Percentiles rank a stretch among this genome's conserved stretches.
phyloP scores from a whole-genome alignment of 2,329 filamentous ascomycete species.

The Fusarium nodosum region DNA sequence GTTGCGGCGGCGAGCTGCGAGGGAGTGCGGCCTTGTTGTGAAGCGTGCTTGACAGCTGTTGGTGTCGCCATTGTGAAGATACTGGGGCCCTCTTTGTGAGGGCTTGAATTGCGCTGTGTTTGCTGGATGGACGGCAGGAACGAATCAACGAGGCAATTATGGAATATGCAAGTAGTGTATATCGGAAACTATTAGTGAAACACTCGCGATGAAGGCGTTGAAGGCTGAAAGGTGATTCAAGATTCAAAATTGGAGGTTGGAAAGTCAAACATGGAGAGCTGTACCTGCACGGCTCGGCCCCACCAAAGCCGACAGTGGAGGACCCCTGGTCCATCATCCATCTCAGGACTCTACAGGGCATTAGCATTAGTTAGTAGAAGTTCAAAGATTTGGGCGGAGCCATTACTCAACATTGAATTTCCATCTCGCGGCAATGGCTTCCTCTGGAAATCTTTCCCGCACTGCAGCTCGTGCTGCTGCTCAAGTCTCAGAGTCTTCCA shows the following conservation, averaged over 20 bases:
- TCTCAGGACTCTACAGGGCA: neutral
- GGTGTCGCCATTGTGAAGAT: constrained; percentile 62
- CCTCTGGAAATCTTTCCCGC: neutral
- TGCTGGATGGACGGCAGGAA: neutral
- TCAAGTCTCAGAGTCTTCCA: neutral
- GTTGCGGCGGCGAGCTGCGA: constrained; percentile 70
- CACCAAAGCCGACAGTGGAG: constrained; percentile 41
- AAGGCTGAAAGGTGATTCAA: neutral
- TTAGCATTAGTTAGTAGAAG: neutral
- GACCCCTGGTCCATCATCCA: neutral
- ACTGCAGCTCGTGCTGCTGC: neutral
- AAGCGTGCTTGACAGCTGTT: constrained; percentile 64
- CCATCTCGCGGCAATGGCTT: constrained; percentile 2
- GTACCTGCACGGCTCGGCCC: constrained; percentile 36
- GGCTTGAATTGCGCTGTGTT: constrained; percentile 16
- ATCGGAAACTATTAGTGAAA: neutral
- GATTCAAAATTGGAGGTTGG: constrained; percentile 16
- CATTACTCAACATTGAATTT: constrained; percentile 5
- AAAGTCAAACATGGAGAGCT: constrained; percentile 19
- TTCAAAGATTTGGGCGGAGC: constrained; percentile 13
- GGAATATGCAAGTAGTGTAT: neutral
- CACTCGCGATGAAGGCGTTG: neutral
- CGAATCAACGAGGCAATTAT: neutral
- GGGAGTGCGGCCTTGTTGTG: constrained; percentile 61
- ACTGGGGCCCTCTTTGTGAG: constrained; percentile 31